Percentiles rank a stretch among this genome's conserved stretches.
phyloP scores from a whole-genome alignment of 768 basidiomycete species.

The Mycena floridula region DNA sequence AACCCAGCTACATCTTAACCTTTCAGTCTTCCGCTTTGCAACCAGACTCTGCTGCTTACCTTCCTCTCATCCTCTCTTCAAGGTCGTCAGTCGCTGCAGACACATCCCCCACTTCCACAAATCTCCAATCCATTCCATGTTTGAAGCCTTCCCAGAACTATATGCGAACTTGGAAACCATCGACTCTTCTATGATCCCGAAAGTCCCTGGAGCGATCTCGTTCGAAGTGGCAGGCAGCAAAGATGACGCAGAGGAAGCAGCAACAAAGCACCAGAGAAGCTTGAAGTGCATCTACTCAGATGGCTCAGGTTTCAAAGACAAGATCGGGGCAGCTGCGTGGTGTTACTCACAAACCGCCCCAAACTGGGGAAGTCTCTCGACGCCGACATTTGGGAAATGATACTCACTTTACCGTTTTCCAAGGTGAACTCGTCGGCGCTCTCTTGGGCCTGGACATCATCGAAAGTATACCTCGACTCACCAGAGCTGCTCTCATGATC shows the following conservation, averaged over 20 bases:
- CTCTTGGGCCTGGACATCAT: constrained; percentile 7
- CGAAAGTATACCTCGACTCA: not conserved
- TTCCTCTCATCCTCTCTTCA: not conserved
- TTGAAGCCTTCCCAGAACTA: not conserved
- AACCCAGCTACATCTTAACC: constrained; percentile 6
- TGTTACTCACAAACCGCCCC: not conserved
- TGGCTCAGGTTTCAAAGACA: constrained; percentile 7
- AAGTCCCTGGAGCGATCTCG: not conserved
- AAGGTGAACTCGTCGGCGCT: constrained; percentile 10
- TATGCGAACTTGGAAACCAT: not conserved
- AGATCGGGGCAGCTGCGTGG: constrained; percentile 10
- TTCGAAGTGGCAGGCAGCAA: constrained; percentile 1
- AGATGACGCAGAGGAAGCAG: not conserved
- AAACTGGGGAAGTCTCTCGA: not conserved
- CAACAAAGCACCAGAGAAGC: not conserved
- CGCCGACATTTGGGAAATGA: constrained; percentile 1
- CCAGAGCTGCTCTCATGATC: not conserved
- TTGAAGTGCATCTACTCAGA: constrained; percentile 7
- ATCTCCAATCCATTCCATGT: constrained; percentile 1
- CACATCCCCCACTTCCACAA: constrained; percentile 1
- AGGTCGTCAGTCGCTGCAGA: not conserved
- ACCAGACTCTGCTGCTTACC: constrained; percentile 1
- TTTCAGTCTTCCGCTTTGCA: not conserved
- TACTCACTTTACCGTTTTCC: constrained; percentile 9
- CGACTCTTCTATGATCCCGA: not conserved